phyloP scores from a whole-genome alignment of 2,329 filamentous ascomycete species.

The Aureobasidium namibiae region DNA sequence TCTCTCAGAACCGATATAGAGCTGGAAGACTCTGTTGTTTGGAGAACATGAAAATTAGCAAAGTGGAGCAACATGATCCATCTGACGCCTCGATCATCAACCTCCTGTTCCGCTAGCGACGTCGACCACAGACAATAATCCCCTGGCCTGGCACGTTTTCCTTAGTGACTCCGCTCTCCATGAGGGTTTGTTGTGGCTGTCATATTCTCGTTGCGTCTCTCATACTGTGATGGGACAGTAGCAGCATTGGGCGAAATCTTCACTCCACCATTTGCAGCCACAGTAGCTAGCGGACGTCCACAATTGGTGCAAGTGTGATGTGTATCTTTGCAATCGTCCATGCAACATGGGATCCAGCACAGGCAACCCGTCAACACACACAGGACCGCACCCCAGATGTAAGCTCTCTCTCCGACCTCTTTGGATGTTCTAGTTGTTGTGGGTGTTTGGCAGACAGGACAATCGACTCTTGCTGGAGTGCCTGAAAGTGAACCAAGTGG shows the following conservation, averaged over 20 bases:
- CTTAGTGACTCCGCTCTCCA: neutral
- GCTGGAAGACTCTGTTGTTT: no score
- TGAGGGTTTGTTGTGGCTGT: neutral
- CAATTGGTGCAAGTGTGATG: neutral
- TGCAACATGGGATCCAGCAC: neutral
- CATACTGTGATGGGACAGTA: neutral
- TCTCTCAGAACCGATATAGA: no score
- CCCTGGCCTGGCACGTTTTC: neutral
- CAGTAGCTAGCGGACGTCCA: neutral
- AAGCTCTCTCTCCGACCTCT: neutral
- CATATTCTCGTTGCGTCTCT: neutral
- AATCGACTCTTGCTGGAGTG: neutral
- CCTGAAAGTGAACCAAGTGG: neutral
- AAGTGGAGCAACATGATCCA: no score
- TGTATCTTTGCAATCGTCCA: conserved; percentile 1
- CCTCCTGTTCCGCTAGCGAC: no score
- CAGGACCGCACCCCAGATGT: neutral
- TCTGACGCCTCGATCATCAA: no score
- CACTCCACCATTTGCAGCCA: neutral
- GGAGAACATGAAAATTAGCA: no score
- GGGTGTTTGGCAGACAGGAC: neutral
- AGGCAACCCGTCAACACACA: neutral
- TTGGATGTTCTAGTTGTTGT: neutral
- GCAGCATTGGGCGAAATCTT: neutral
- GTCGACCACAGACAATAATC: neutral